Base-by-base conservation (phyloP, 2,329 filamentous ascomycete species). In the Exophiala dermatitidis region DNA sequence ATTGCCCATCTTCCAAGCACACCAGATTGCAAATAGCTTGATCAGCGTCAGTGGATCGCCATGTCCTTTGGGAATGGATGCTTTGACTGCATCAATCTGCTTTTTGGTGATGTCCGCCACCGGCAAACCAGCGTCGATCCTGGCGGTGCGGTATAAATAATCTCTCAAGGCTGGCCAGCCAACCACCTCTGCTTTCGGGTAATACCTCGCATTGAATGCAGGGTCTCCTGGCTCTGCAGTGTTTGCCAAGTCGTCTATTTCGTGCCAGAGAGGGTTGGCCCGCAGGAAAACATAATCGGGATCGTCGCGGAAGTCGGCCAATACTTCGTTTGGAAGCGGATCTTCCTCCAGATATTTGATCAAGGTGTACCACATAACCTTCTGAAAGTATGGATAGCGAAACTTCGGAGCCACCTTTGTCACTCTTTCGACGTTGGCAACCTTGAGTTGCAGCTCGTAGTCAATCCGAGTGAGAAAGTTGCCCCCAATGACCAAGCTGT, bases 401-500 rank as follows among this genome's bases (percentile, higher is more conserved):
- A 85, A 85, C 60, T 83, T 84, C 59, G 76, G 71, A 0, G 80
- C 78, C 3, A 84, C 82, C 56, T 83, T 81, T 59, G 82, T 85
- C 51, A 77, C 77, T 65, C 84, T 85, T 65, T 86, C 83, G 43
- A 85, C 81, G 48, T 84, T 80, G 31, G 79, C 73, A 5, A 86
- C 74, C 59, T 78, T 79, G 63, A 86, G 79, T 65, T 86, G 83
- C 74, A 83, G 83, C 52, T 77, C 77, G 64, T 82, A 84, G 54
- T 84, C 81, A 66, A 84, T 73, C 51, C 78, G 72, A 3, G 82
- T 85, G 42, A 86, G 70, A 62, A 85, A 86, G 62, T 86, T 86
- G 48, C 83, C 83, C n/a, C 83, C 83, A 56, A 86, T 84, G 30
- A 86, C 83, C 46, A 86, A 69, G 62, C 82, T 85, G 62, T 85